phyloP scores from a whole-genome alignment of 2,329 filamentous ascomycete species.

The Trichoderma guizhouense region DNA sequence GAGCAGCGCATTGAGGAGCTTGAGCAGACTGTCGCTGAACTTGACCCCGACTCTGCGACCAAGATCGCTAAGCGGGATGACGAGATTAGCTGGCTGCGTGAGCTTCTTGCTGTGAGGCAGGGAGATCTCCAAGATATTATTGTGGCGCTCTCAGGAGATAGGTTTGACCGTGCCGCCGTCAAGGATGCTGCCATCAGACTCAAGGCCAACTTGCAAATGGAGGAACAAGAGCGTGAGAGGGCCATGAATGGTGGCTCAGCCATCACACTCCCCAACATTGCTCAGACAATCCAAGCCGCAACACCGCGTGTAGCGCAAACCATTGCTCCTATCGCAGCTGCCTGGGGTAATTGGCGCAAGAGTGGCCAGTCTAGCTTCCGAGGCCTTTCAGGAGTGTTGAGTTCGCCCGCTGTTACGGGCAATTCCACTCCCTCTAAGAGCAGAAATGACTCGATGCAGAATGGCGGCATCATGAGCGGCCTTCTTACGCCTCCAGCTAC shows the following conservation, averaged over 20 bases:
- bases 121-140: slow-evolving; percentile 94
- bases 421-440: slow-evolving; percentile 60
- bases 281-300: slow-evolving; percentile 71
- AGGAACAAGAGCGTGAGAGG: slow-evolving; percentile 90
- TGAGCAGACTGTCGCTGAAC: slow-evolving; percentile 64
- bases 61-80: slow-evolving; percentile 91
- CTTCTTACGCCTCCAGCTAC: slow-evolving; percentile 88
- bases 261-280: slow-evolving; percentile 69
- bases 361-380: slow-evolving; percentile 51
- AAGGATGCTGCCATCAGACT: slow-evolving; percentile 90
- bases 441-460: slow-evolving; percentile 50
- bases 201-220: slow-evolving; percentile 94
- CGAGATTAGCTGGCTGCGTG: slow-evolving; percentile 91
- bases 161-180: slow-evolving; percentile 73
- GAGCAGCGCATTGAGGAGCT: slow-evolving; percentile 87
- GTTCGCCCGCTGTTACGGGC: slow-evolving; percentile 40
- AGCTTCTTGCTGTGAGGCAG: slow-evolving; percentile 84
- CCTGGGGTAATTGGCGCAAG: slow-evolving; percentile 94
- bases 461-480: slow-evolving; percentile 64
- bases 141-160: slow-evolving; percentile 67
- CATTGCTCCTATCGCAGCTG: slow-evolving; percentile 75
- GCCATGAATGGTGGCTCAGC: slow-evolving; percentile 68
- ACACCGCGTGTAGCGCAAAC: slow-evolving; percentile 82
- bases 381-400: slow-evolving; percentile 46
- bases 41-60: slow-evolving; percentile 72